Evolutionary conservation across 371 early-diverging fungal genomes (phyloP), one percentile per base, ranked within the genome.

Genomic region (Encephalitozoon romaleae): DNA sequence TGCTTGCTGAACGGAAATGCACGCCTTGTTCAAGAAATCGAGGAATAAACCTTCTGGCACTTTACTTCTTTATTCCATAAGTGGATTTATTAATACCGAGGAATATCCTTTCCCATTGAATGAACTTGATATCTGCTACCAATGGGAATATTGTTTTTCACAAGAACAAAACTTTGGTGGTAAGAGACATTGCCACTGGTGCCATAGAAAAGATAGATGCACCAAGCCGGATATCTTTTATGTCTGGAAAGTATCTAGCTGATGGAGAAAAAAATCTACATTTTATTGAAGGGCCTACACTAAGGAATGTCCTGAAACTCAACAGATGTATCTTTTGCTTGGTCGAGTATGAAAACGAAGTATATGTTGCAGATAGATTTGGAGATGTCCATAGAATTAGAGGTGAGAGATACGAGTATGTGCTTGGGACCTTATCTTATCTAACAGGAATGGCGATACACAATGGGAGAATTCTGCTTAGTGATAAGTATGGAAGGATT

Each of bases 1-100:
- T 92, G 92, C 88, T 90, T 99, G 76, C 90, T 90, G 87, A 99
- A 99, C 89, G 91, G 91, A 77, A 88, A 89, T 84, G 98, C 93
- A 84, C 91, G 94, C 83, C 88, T 98, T 84, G 89, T 93, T 80
- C 89, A 91, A 78, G 90, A 91, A 85, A 93, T 91, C 86, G 89
- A 90, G 39, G 83, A 83, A 78, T 84, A 84, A 83, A 75, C 73
- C n/a, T 34, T 59, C 38, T 15, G 18, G 30, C 12, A 18, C 30
- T 59, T 15, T 34, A 59, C 21, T 59, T 59, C 38, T 59, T 47
- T 47, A 21, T 47, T 15, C 49, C 18, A 8, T 18, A 15, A 15
- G 21, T 18, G 21, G 21, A 47, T 47, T 47, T 47, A 47, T 47
- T 47, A 47, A 47, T 18, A 18, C 49, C 43, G 21, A 47, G 49